Evolutionary conservation across 805 yeast genomes (phyloP), one percentile per base, ranked within the genome.

Genomic region (Candida tammaniensis): DNA sequence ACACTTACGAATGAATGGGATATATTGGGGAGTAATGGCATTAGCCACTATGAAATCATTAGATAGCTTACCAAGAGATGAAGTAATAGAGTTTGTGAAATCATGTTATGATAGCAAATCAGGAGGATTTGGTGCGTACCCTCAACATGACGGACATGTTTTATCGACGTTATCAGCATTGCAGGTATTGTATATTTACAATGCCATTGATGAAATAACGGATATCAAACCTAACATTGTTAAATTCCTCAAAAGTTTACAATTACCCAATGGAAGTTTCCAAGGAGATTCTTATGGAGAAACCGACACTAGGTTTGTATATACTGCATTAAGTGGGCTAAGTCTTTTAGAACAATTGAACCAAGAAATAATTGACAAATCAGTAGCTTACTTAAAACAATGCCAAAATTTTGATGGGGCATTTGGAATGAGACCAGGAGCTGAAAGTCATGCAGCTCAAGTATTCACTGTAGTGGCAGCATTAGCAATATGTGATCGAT

Each of bases 371-470:
- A 78, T 74, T 0, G 76, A 74, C 11, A 76, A 76, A 0, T 87
- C 96, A 0, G 80, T 77, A 1, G 63, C 62, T 1, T 91, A 78
- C 59, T 74, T 91, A 2, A 46, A 72, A 33, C 52, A 53, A 23
- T 93, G 98, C 58, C 81, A 74, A 42, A 93, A 93, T 56, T 91
- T 87, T 53, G 98, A 93, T 55, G 99, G 98, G 3, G 96, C 95
- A 0, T 93, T 84, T 67, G 98, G 98, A 0, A 67, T 86, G 59
- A 78, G 78, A 7, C 98, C 98, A 0, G 96, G 96, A 1, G 91
- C 95, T 0, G 99, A 93, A 57, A 80, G 91, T 29, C 99, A 93
- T 57, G 82, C 95, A 1, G 97, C 96, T 0, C 95, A 86, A 56
- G 84, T 81, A 0, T 88, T 87, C 49, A 86, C 94, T 0, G 88